These are phyloP conservation scores for Theobroma cacao DNA, from an alignment of 345 rosid genomes.

Conservation along the genomic window DNA sequence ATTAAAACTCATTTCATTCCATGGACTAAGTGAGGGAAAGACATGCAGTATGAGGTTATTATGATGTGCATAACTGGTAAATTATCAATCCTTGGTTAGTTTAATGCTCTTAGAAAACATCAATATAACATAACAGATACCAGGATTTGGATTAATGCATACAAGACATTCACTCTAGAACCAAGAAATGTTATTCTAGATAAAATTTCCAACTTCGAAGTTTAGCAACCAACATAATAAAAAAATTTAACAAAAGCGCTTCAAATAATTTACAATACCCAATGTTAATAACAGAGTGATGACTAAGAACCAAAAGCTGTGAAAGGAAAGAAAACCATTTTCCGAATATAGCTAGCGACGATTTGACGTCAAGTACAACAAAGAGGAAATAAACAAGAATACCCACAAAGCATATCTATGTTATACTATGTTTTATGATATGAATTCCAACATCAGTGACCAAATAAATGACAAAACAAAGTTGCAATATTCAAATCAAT, in stretches of 20 bases:
- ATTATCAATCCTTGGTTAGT: not conserved
- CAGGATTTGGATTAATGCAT: too few relatives aligned
- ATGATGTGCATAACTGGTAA: not conserved
- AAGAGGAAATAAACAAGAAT: too few relatives aligned
- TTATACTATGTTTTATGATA: too few relatives aligned
- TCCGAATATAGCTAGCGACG: too few relatives aligned
- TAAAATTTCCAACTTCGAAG: too few relatives aligned
- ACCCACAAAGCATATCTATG: too few relatives aligned
- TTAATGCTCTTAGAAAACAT: too few relatives aligned
- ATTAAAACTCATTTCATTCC: not conserved
- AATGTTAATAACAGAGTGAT: not conserved
- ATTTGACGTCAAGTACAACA: too few relatives aligned
- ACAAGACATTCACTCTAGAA: not conserved
- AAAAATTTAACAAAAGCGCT: not conserved
- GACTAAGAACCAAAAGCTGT: not conserved
- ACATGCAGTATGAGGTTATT: not conserved
- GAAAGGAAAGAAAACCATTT: not conserved
- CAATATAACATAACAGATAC: too few relatives aligned
- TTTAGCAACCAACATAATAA: not conserved
- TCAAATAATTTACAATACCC: too few relatives aligned
- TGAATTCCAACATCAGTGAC: not conserved
- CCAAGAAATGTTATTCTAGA: not conserved
- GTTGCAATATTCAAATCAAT: not conserved
- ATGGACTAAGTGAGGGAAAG: not conserved
- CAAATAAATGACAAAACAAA: not conserved